A percentile compares a stretch with the other conserved stretches of the same genome.
Evolutionary conservation across 202 grass and related monocot genomes (phyloP).

Genomic region (Panicum virgatum): DNA sequence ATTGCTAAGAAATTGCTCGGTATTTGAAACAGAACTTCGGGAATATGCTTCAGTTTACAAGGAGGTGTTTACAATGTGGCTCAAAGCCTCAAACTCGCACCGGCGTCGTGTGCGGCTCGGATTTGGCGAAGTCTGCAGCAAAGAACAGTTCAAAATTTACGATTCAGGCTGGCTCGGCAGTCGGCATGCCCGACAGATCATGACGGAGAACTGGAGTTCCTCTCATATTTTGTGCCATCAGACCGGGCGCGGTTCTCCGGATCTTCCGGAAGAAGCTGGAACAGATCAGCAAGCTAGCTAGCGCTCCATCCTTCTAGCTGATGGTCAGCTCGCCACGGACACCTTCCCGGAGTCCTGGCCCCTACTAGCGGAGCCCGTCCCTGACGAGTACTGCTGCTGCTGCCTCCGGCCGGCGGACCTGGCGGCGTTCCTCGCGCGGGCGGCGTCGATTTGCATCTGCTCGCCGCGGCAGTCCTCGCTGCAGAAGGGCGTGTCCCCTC

Average conservation of each 20-base stretch:
- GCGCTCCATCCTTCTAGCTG: not conserved
- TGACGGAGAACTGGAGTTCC: not conserved
- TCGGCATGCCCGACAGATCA: not conserved
- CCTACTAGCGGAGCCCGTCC: conserved; percentile 15
- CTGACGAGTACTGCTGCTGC: not conserved
- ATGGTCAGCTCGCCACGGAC: conserved; percentile 29
- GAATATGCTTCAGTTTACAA: no score
- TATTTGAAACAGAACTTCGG: no score
- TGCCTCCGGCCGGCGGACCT: not conserved
- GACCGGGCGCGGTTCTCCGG: not conserved
- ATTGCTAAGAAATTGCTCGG: no score
- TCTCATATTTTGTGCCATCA: not conserved
- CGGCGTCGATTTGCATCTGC: conserved; percentile 70
- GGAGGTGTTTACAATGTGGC: no score
- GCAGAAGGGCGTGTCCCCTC: conserved; percentile 80
- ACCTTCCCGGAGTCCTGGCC: conserved; percentile 31
- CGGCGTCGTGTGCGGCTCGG: not conserved
- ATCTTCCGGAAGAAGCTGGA: not conserved
- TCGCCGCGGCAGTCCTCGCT: conserved; percentile 79
- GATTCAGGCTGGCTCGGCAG: not conserved
- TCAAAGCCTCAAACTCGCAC: no score
- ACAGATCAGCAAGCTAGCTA: not conserved
- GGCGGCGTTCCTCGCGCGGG: conserved; percentile 18
- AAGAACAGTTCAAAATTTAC: no score
- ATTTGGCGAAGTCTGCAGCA: not conserved